phyloP scores from a whole-genome alignment of 352 stramenopile species.

The Peronospora farinosa region DNA sequence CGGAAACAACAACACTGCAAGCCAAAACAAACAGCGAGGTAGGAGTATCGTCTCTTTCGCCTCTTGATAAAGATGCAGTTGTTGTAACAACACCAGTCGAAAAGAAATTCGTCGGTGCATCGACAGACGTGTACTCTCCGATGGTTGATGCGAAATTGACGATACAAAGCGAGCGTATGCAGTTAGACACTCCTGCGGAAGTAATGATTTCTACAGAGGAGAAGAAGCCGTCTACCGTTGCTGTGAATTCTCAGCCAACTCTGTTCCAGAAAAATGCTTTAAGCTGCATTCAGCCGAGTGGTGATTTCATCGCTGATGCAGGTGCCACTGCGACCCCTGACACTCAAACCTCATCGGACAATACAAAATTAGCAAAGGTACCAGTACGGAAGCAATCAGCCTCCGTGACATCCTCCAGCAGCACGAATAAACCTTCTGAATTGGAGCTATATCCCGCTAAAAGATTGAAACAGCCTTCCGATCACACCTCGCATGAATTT shows the following conservation, averaged over 20 bases:
- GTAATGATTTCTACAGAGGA: not conserved
- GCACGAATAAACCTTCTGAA: constrained; percentile 2
- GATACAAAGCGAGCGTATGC: constrained; percentile 1
- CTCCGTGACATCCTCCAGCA: not conserved
- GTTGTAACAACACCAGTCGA: constrained; percentile 9
- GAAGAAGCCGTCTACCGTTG: not conserved
- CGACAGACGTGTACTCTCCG: constrained; percentile 7
- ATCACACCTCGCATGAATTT: not conserved
- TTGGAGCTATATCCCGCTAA: not conserved
- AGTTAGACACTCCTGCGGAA: not conserved
- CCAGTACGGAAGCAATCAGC: not conserved
- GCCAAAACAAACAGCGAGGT: not conserved
- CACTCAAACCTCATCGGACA: not conserved
- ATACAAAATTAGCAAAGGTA: not conserved
- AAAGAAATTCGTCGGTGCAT: constrained; percentile 8
- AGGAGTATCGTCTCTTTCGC: not conserved
- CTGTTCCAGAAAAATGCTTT: not conserved
- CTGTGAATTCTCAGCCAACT: constrained; percentile 1
- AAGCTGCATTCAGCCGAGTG: not conserved
- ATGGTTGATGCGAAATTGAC: not conserved
- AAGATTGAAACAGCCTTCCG: not conserved
- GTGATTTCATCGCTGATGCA: not conserved
- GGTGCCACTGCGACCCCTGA: not conserved
- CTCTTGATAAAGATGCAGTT: constrained; percentile 6
- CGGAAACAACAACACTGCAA: not conserved